A percentile compares a stretch with the other conserved stretches of the same genome.
These are phyloP conservation scores for Primulina tabacum DNA, from an alignment of 257 asterid species.

Conservation along the genomic window DNA sequence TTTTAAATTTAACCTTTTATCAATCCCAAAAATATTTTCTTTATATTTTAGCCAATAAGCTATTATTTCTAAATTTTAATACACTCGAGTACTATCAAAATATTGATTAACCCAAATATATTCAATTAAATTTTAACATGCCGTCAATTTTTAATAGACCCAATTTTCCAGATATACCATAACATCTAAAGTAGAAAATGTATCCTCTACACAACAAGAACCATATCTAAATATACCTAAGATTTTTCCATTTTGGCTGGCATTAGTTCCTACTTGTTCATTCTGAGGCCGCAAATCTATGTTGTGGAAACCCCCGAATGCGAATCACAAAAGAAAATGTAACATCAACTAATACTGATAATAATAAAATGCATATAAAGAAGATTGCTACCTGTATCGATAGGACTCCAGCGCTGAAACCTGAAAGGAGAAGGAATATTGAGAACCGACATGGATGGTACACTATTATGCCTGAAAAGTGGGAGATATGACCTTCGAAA, in stretches of 20 bases:
- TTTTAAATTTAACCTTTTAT: no score
- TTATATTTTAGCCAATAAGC: not conserved
- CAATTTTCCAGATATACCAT: not conserved
- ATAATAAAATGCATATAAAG: not conserved
- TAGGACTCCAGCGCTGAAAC: slow-evolving; percentile 91
- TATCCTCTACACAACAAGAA: not conserved
- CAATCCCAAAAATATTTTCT: not conserved
- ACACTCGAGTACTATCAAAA: not conserved
- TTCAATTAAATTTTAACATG: not conserved
- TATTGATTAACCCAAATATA: not conserved
- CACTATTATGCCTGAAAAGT: slow-evolving; percentile 58
- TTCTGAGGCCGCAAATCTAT: not conserved
- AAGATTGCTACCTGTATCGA: slow-evolving; percentile 55
- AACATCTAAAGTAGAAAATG: not conserved
- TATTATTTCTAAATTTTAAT: no score
- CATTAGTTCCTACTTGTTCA: not conserved
- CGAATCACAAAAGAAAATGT: no score
- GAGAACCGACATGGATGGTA: slow-evolving; percentile 55
- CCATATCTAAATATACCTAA: not conserved
- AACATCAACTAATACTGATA: not conserved
- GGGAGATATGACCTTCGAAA: slow-evolving; percentile 64
- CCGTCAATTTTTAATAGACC: not conserved
- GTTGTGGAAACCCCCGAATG: not conserved
- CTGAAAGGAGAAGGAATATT: slow-evolving; percentile 66
- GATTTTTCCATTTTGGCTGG: not conserved